Conservation (phyloP, 345 rosid species). For the Ailanthus altissimus region DNA sequence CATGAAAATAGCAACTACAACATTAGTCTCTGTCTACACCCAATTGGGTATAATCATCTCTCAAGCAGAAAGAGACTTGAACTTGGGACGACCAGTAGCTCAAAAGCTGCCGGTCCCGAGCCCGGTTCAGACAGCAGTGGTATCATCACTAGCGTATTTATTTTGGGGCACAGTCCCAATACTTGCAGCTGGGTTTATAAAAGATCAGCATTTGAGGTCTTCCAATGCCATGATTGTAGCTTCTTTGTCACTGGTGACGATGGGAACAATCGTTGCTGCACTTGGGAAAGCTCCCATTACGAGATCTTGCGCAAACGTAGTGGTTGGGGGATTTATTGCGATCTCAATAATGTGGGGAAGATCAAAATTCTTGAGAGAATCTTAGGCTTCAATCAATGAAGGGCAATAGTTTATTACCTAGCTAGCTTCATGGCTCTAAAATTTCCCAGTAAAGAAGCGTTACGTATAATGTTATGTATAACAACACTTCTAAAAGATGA, state of each 20-base stretch:
- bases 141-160: neutral
- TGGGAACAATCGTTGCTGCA: slow-evolving; percentile 6
- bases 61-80: neutral
- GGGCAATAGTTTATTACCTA: neutral
- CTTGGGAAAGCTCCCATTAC: neutral
- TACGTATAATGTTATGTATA: no score
- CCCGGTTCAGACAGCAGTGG: neutral
- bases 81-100: neutral
- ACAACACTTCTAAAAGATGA: no score
- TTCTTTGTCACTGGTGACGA: neutral
- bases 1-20: neutral
- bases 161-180: neutral
- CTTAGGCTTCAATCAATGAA: neutral
- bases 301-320: slow-evolving; percentile 1
- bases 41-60: neutral
- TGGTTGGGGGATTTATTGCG: neutral
- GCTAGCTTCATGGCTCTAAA: neutral
- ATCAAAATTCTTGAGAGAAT: neutral
- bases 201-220: neutral
- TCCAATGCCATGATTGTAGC: neutral
- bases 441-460: no score
- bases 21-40: neutral
- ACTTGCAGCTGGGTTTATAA: neutral
- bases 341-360: neutral
- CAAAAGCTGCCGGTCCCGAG: neutral